Evolutionary conservation across 2,329 filamentous ascomycete genomes (phyloP), one percentile per base, ranked within the genome.

Genomic region (Bimuria novae-zelandiae): DNA sequence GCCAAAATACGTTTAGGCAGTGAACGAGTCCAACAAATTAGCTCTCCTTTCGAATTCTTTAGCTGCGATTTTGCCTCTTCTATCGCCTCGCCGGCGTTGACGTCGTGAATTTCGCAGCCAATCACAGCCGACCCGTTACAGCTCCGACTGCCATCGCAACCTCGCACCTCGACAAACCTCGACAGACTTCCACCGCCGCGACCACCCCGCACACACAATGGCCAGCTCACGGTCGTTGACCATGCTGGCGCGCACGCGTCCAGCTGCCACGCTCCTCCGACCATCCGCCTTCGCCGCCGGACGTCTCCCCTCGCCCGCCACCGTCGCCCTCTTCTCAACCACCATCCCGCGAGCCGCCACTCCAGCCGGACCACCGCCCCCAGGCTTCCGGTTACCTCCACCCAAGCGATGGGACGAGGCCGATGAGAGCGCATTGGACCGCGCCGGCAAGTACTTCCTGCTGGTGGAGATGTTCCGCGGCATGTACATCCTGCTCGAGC

Each of bases 401-500:
- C 87, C 84, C 46, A 83, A 86, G 73, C 79, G 85, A 78, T 97
- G 92, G 91, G 86, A 95, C 63, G 84, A 95, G 76, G 81, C n/a
- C n/a, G n/a, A 84, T 58, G 91, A 96, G 74, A 85, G 82, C 60
- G 84, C 89, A 30, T 79, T 95, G 64, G 91, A 97, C 78, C 89
- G 88, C 75, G 82, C 91, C 59, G 92, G 90, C 65, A 94, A 92
- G 75, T 97, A 92, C 82, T 99, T 99, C 79, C 84, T 99, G 73
- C 80, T 97, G 82, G 87, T 89, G 49, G 94, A 99, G 83, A 94
- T 97, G 89, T 84, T 90, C 75, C 87, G 94, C 72, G 94, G 94
- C 77, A 97, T 99, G 94, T 99, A 97, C 73, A 87, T 99, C 64
- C 86, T 94, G 77, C 75, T 99, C 73, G 94, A 99, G 84, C 93